Evolutionary conservation across 2,329 filamentous ascomycete species (phyloP), one percentile per base, ranked within the genome.

Genomic region (Botrytis fragariae): DNA sequence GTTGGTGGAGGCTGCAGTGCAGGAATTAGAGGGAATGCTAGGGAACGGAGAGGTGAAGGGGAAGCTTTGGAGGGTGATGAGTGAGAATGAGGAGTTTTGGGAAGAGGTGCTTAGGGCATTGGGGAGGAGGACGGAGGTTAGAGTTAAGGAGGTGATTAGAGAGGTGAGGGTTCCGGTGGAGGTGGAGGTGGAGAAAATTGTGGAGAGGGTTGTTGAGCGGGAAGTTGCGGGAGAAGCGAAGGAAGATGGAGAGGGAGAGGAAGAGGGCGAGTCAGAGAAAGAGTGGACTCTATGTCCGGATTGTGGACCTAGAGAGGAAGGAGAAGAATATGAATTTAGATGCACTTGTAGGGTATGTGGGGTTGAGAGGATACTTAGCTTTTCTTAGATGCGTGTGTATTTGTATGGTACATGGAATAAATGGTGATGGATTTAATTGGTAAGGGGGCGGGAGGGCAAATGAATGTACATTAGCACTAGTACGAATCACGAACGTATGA

Each of bases 81-180:
- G 44, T 37, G 72, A 73, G 35, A 68, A 75, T 10, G 42, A 45
- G 7, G 77, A 77, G 7, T 79, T 79, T 61, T 75, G 76, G 42
- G 72, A 69, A 1, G 77, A 77, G 39, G 73, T 79, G 1, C 61
- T 76, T 25, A 29, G 32, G 7, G 48, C 70, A 10, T 71, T 77
- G 72, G 16, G 69, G 18, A 35, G 42, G 22, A 72, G 69, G 29
- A 67, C 22, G 4, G 69, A 42, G 14, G 25, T 74, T 4, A 63
- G 73, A 44, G 64, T 75, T 5, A 45, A 32, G 12, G 59, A 42
- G 20, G 64, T 67, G 25, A 64, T 73, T 48, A 57, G 76, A 18
- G 77, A 76, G 59, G 69, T 74, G 20, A 74, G 77, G 3, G 78
- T 79, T 65, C 75, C 76, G 29, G 69, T 69, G 0, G 77, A 79